Evolutionary conservation across 2,329 filamentous ascomycete species (phyloP).

Genomic region (Massarina eburnea): DNA sequence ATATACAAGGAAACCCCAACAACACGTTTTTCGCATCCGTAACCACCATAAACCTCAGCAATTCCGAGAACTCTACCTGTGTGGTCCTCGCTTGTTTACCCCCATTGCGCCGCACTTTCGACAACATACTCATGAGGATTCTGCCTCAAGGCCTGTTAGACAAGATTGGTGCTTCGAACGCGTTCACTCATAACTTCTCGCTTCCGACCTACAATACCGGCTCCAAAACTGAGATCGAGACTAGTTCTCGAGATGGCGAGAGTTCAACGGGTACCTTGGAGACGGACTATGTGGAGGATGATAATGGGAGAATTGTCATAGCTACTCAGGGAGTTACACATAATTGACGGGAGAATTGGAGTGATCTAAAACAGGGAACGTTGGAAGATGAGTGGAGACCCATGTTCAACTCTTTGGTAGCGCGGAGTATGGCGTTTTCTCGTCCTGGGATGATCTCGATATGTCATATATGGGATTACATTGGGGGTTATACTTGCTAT

Average conservation of each 20-base stretch:
- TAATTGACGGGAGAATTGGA: neutral
- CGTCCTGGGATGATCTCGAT: too few species aligned
- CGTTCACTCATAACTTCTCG: neutral
- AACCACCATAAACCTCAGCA: neutral
- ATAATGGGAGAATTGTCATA: constrained; percentile 2
- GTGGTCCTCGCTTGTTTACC: constrained; percentile 8
- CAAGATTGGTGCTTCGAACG: neutral
- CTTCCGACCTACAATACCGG: constrained; percentile 3
- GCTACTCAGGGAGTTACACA: neutral
- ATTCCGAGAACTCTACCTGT: constrained; percentile 2
- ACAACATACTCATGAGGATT: constrained; percentile 1
- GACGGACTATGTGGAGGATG: constrained; percentile 1
- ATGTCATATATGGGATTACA: too few species aligned
- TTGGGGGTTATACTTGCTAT: too few species aligned
- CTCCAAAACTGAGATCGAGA: neutral
- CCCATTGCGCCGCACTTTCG: constrained; percentile 3
- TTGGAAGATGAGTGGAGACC: too few species aligned
- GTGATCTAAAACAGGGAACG: too few species aligned
- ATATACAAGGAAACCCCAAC: neutral
- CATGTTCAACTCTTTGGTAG: too few species aligned
- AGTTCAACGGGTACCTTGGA: neutral
- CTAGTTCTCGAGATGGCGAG: neutral
- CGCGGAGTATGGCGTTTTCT: too few species aligned
- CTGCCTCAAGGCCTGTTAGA: constrained; percentile 2
- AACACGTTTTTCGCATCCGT: constrained; percentile 2